Base-by-base conservation (phyloP, 768 basidiomycete species). In the Suillus brevipes region DNA sequence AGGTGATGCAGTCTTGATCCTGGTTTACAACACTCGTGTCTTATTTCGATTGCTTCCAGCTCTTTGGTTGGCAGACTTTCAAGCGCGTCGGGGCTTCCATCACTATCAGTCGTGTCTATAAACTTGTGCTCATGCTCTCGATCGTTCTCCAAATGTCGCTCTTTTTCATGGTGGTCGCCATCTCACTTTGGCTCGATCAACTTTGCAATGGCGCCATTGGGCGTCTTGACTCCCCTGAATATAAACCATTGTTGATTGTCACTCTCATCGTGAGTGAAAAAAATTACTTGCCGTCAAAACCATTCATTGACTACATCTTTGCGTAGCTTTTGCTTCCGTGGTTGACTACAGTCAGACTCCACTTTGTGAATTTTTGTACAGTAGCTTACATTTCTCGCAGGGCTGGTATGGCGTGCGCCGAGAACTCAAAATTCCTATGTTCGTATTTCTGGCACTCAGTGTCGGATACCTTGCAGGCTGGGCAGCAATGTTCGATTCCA, bases 21-120 rank as follows among this genome's bases (percentile, higher is more conserved):
- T 31, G 56, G 59, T 45, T 63, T 34, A 49, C 43, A 42, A 34
- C 14, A 53, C 45, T 42, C 59, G 18, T 42, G 23, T 25, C 43
- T 16, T 61, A 16, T 23, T 28, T 31, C 9, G 20, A 37, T 20
- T 53, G 43, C 16, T 5, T 49, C 40, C 62, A 91, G 89, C 71
- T 82, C 18, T 94, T 91, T 73, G 90, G 92, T 52, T 94, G 91
- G 91, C 90, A 91, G 75, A 94, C 91, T 0, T 94, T 93, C 83
- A 92, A 92, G 75, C 89, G 91, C 64, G 86, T 93, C 60, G 91
- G 92, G 43, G 91, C 92, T 13, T 90, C 88, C 7, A 77, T 85
- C 68, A 81, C 81, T 13, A 91, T 94, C 77, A 90, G 89, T 74
- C 84, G 87, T 42, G 75, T 90, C 65, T 94, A 94, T 81, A 90